These are phyloP conservation scores for Fusarium sp. DNA, from an alignment of 2,329 filamentous ascomycete genomes.

Conservation along the genomic window DNA sequence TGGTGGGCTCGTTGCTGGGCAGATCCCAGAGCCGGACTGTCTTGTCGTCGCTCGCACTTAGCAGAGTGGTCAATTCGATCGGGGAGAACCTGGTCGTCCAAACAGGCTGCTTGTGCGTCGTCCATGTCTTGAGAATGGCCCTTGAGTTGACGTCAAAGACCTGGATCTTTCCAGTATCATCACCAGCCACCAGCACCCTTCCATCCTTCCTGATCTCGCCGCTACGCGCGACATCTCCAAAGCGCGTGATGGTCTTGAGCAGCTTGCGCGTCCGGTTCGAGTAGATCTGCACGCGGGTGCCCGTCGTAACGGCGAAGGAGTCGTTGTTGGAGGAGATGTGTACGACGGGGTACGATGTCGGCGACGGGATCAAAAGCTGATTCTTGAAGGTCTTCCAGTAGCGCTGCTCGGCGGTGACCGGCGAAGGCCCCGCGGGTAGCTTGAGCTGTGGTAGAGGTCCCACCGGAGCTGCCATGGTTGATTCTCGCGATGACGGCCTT, in stretches of 20 bases:
- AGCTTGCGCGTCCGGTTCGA: constrained; percentile 93
- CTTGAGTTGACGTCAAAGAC: constrained; percentile 92
- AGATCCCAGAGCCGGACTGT: constrained; percentile 97
- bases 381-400: constrained; percentile 98
- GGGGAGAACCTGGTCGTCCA: constrained; percentile 96
- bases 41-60: constrained; percentile 93
- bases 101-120: constrained; percentile 92
- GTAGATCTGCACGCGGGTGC: constrained; percentile 93
- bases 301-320: constrained; percentile 94
- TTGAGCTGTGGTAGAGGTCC: constrained; percentile 85
- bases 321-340: constrained; percentile 86
- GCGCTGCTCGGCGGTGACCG: constrained; percentile 90
- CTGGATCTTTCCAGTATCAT: constrained; percentile 92
- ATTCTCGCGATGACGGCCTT: constrained; percentile 39
- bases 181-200: constrained; percentile 89
- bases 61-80: constrained; percentile 85
- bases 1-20: constrained; percentile 81
- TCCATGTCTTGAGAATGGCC: constrained; percentile 96
- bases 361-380: constrained; percentile 89
- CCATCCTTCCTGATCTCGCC: constrained; percentile 92
- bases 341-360: constrained; percentile 90
- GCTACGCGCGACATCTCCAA: constrained; percentile 91
- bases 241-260: constrained; percentile 93
- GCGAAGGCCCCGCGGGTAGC: constrained; percentile 85
- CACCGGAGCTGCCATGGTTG: constrained; percentile 87